phyloP scores from a whole-genome alignment of 257 asterid species.

The Echites panduratus region DNA sequence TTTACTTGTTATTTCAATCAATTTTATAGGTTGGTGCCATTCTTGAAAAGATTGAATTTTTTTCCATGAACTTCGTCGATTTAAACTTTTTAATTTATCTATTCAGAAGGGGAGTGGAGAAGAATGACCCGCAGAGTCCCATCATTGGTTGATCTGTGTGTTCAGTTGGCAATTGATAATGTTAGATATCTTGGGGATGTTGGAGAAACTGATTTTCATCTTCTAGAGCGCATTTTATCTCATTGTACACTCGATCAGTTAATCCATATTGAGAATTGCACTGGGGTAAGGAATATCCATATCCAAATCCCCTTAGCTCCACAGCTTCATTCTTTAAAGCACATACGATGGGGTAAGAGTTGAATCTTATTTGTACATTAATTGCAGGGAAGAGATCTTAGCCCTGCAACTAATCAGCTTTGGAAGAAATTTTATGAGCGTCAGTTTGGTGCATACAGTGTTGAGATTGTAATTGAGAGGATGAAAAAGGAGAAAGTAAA shows the following conservation, averaged over 20 bases:
- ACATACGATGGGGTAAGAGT: not conserved
- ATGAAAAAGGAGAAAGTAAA: constrained; percentile 41
- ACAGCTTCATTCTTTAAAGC: not conserved
- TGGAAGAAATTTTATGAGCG: constrained; percentile 66
- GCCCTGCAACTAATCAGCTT: constrained; percentile 58
- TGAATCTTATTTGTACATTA: not conserved
- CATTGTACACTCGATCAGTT: constrained; percentile 79
- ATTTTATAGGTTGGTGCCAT: no score
- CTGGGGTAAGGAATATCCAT: constrained; percentile 40
- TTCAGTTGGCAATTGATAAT: constrained; percentile 60
- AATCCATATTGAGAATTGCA: constrained; percentile 60
- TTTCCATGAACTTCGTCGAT: not conserved
- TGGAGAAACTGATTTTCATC: constrained; percentile 69
- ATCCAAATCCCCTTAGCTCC: not conserved
- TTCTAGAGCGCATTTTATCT: constrained; percentile 68
- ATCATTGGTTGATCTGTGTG: constrained; percentile 74
- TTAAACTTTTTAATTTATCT: not conserved
- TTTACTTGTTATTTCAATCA: not conserved
- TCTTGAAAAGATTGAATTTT: not conserved
- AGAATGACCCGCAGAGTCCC: constrained; percentile 38
- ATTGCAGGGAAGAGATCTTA: constrained; percentile 79
- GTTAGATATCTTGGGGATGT: constrained; percentile 81
- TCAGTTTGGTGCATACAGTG: constrained; percentile 51
- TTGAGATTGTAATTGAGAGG: constrained; percentile 36
- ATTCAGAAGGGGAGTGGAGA: not conserved